phyloP scores from a whole-genome alignment of 1,139 yeast species.

The Pichia inconspicua region DNA sequence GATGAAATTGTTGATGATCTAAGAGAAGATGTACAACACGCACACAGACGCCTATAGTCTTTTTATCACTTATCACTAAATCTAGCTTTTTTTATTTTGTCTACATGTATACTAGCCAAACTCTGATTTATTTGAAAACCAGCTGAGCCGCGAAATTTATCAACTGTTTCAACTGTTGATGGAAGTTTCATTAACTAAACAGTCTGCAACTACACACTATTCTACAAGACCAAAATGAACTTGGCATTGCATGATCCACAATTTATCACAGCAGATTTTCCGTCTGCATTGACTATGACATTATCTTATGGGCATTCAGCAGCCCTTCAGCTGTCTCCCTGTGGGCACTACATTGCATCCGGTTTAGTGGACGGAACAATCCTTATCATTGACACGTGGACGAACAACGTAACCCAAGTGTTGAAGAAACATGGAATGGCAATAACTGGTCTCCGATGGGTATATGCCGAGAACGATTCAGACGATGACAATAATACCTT shows the following conservation, averaged over 20 bases:
- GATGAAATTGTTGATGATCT: slow-evolving; percentile 3
- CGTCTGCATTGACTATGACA: slow-evolving; percentile 69
- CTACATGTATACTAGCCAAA: background rate
- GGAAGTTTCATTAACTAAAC: no score
- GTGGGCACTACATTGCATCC: slow-evolving; percentile 84
- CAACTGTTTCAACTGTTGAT: background rate
- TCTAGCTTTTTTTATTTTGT: background rate
- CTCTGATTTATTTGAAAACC: background rate
- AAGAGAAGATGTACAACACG: slow-evolving; percentile 3
- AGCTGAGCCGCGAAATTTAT: background rate
- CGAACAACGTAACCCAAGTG: slow-evolving; percentile 49
- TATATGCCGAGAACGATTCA: slow-evolving; percentile 45
- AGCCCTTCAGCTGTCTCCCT: slow-evolving; percentile 59
- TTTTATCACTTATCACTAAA: background rate
- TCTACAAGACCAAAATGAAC: slow-evolving; percentile 45
- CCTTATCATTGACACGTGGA: slow-evolving; percentile 68
- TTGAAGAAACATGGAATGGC: slow-evolving; percentile 63
- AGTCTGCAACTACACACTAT: background rate
- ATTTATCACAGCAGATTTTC: slow-evolving; percentile 86
- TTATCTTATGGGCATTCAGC: slow-evolving; percentile 68
- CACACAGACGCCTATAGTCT: slow-evolving; percentile 1
- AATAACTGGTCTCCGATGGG: slow-evolving; percentile 75
- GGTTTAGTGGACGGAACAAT: slow-evolving; percentile 79
- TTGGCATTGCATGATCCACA: slow-evolving; percentile 86
- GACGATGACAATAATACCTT: background rate